Evolutionary conservation across 139 green algal genomes (phyloP), one percentile per base, ranked within the genome.

Genomic region (Limnomonas spitsbergensis): DNA sequence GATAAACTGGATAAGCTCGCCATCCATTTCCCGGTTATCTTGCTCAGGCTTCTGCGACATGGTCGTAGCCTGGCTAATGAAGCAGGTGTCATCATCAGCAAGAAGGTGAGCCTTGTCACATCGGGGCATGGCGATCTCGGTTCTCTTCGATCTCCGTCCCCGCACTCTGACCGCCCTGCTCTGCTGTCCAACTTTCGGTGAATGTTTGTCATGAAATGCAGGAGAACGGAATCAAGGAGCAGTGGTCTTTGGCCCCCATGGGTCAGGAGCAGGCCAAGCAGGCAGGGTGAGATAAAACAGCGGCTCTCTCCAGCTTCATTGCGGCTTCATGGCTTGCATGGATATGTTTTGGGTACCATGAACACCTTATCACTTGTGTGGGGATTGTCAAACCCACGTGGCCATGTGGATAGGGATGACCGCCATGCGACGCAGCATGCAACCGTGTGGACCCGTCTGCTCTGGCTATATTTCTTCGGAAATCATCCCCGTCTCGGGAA

Each of bases 11-110:
- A 14, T 61, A 20, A 61, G 47, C 47, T 61, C 47, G 20, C 47
- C 47, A 61, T 61, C 47, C 47, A 14, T 61, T 61, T 61, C 47
- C 14, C 20, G 47, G 14, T 20, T 14, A 14, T 20, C 14, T 61
- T 66, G 14, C n/a, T 3, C 75, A 80, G 77, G 77, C 40, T 79
- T 2, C 78, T 83, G 26, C 71, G 78, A 6, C 78, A 83, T 53
- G 78, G 78, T 3, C 47, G 72, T 2, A 72, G 38, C 71, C 53
- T 79, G 34, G 70, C 78, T 40, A 83, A 83, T n/a, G 78, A 83
- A 68, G 78, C 78, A 38, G 78, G 72, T 26, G 53, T 83, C 26
- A 76, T 83, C 31, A 66, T 83, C 54, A 79, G 72, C 72, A 69
- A 66, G 3, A 79, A 53, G 68, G 75, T 80, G 38, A 38, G 71